Evolutionary conservation across 2,329 filamentous ascomycete species (phyloP), one percentile per base, ranked within the genome.

Genomic region (Pseudogymnoascus pannorum): DNA sequence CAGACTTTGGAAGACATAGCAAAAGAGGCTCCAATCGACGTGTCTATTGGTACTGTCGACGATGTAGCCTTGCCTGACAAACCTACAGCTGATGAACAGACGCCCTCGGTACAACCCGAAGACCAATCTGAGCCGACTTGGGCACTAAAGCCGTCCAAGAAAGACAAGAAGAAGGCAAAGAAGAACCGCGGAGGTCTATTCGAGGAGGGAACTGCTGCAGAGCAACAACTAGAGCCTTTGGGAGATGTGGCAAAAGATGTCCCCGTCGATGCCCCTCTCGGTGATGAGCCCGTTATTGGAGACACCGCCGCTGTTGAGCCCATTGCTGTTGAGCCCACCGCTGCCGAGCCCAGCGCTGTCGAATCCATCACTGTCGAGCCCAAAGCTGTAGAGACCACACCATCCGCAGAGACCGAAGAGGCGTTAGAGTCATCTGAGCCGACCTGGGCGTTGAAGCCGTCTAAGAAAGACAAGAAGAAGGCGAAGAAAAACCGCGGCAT

Each of bases 91-190:
- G 57, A 58, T 20, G 57, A 58, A 16, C 22, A n/a, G 6, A 24
- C 54, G 11, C 48, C n/a, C 16, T 5, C 16, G n/a, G 48, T 18
- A 6, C 35, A 62, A 61, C 58, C 36, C 8, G 26, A 44, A n/a
- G 24, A 40, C 24, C 24, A 5, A 36, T 20, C 40, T 3, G 61
- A 61, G 29, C 31, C 36, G 12, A 24, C 29, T 42, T 42, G 31
- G 31, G 31, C 57, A 36, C 14, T 58, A 36, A 40, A 58, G 29
- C 36, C 36, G 5, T 63, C 61, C 61, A 54, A 24, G 24, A 66
- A 64, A 54, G 58, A 66, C 31, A 64, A 65, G 51, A 68, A 71
- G 61, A 64, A 71, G 9, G 79, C 78, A 69, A 77, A 78, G 68
- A 54, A 54, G 31, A 18, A 16, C 44, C 44, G 44, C 3, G 44